phyloP scores from a whole-genome alignment of 1,284 basidiomycete species.

The Trametes polyzona region DNA sequence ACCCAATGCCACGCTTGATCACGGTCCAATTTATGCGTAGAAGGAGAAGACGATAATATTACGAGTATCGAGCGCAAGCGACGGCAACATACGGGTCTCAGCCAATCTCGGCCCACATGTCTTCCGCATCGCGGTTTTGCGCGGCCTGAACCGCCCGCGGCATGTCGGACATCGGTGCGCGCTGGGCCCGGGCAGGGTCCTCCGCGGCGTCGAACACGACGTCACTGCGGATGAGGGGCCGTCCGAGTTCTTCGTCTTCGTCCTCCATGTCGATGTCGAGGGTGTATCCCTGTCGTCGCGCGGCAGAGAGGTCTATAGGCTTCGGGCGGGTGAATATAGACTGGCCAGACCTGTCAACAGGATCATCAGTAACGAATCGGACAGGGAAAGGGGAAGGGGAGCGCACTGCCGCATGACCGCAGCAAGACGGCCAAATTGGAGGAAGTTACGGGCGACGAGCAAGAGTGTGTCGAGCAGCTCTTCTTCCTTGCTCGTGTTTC shows the following conservation, averaged over 20 bases:
- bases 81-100: conserved; percentile 35
- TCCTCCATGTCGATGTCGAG: conserved; percentile 78
- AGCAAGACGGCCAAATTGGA: conserved; percentile 89
- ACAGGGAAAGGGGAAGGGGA: conserved; percentile 18
- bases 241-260: conserved; percentile 63
- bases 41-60: not conserved
- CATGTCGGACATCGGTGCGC: conserved; percentile 52
- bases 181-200: conserved; percentile 37
- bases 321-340: conserved; percentile 91
- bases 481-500: conserved; percentile 80
- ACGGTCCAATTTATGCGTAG: too few relatives aligned
- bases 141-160: conserved; percentile 56
- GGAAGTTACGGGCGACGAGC: conserved; percentile 86
- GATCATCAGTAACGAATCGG: not conserved
- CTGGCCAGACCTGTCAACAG: conserved; percentile 77
- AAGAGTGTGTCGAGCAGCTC: conserved; percentile 90
- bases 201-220: conserved; percentile 56
- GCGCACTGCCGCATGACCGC: conserved; percentile 90
- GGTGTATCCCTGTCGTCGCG: conserved; percentile 69
- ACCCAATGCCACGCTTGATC: too few relatives aligned
- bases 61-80: not conserved
- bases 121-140: conserved; percentile 63
- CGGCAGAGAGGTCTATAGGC: conserved; percentile 85
- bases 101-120: conserved; percentile 75
- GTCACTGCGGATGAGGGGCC: conserved; percentile 57